Percentiles rank a stretch among this genome's conserved stretches.
These are phyloP conservation scores for Penicillium cinerascens DNA, from an alignment of 495 filamentous ascomycete genomes.

Conservation along the genomic window DNA sequence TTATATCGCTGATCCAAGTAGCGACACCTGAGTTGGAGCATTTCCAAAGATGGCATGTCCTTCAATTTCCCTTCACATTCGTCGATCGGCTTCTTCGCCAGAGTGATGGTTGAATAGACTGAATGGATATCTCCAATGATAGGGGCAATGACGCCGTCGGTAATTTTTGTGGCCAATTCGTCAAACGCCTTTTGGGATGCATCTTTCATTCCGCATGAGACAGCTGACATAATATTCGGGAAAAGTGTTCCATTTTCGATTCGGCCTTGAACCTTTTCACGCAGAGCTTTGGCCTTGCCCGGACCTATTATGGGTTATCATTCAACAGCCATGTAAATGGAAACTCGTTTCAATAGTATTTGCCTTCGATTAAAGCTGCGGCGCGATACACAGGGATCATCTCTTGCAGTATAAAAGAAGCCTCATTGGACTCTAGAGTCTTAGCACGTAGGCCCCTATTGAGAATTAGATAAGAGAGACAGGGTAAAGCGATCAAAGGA, in stretches of 20 bases:
- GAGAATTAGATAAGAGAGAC: background rate
- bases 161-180: background rate
- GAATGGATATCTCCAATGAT: background rate
- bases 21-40: too few species aligned
- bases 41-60: too few species aligned
- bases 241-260: slow-evolving; percentile 2
- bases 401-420: slow-evolving; percentile 4
- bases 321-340: background rate
- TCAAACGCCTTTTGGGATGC: background rate
- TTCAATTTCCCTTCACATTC: too few species aligned
- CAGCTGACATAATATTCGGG: slow-evolving; percentile 4
- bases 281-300: background rate
- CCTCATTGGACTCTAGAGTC: slow-evolving; percentile 4
- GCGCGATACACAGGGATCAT: slow-evolving; percentile 5
- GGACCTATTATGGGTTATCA: background rate
- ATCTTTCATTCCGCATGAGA: background rate
- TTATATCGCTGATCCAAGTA: too few species aligned
- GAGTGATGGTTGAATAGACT: background rate
- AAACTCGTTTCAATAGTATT: background rate
- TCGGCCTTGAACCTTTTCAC: slow-evolving; percentile 2
- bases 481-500: background rate
- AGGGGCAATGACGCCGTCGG: background rate
- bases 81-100: too few species aligned
- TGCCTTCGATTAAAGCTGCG: background rate
- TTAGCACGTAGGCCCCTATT: slow-evolving; percentile 1